Conservation (phyloP, 192 early-diverging fungal species). For the Polychytrium aggregatum region DNA sequence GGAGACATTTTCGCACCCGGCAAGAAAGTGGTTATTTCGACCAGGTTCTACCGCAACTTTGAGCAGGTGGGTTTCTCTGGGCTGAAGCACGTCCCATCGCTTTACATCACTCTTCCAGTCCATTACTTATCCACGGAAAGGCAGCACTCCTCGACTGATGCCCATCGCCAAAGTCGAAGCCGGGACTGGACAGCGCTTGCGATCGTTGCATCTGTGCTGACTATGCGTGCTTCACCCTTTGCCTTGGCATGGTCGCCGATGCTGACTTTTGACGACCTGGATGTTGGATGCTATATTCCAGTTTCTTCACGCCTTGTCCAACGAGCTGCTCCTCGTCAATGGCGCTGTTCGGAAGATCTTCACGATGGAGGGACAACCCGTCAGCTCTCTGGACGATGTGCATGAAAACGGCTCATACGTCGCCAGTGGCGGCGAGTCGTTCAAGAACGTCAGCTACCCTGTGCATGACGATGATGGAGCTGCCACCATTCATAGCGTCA, state of each 20-base stretch:
- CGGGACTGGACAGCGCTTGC: too few species aligned
- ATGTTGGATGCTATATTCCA: too few species aligned
- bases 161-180: too few species aligned
- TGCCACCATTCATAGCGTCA: too few species aligned
- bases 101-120: too few species aligned
- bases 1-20: constrained; percentile 29
- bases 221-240: too few species aligned
- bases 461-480: too few species aligned
- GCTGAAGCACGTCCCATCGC: constrained; percentile 1
- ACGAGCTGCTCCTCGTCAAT: constrained; percentile 24
- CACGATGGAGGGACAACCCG: constrained; percentile 23
- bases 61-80: constrained; percentile 27
- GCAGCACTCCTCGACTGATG: too few species aligned
- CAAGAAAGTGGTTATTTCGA: constrained; percentile 28
- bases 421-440: constrained; percentile 27
- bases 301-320: constrained; percentile 27
- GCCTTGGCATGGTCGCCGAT: too few species aligned
- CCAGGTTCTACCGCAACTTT: constrained; percentile 27
- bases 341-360: constrained; percentile 34
- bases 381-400: constrained; percentile 21
- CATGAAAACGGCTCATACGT: constrained; percentile 29
- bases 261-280: too few species aligned
- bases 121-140: too few species aligned
- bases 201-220: too few species aligned
- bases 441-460: constrained; percentile 25